Evolutionary conservation across 495 filamentous ascomycete genomes (phyloP).

Genomic region (Lineolata rhizophorae): DNA sequence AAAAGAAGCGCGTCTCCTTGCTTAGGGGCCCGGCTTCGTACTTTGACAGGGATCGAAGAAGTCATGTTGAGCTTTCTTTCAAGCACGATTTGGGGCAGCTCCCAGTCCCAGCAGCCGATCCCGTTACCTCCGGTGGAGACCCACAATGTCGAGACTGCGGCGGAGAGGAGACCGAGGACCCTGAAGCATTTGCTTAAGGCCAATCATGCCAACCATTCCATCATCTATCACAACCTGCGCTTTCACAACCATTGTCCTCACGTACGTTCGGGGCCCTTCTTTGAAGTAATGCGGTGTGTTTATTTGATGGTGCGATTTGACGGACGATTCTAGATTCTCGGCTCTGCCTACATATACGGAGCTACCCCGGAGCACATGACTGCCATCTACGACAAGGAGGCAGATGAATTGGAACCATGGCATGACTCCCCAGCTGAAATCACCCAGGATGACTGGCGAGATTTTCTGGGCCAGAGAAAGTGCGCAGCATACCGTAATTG

Average conservation of each 20-base stretch:
- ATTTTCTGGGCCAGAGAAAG: conserved; percentile 50
- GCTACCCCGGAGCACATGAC: conserved; percentile 49
- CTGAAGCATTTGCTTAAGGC: conserved; percentile 75
- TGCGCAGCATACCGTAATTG: too few species aligned
- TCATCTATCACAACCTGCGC: conserved; percentile 52
- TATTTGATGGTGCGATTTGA: too few species aligned
- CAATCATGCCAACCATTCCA: conserved; percentile 77
- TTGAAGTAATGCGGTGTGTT: conserved; percentile 8
- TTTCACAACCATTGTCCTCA: conserved; percentile 84
- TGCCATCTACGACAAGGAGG: conserved; percentile 55
- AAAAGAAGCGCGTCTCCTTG: too few species aligned
- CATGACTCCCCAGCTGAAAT: conserved; percentile 65
- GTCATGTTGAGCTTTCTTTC: too few species aligned
- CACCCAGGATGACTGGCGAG: conserved; percentile 60
- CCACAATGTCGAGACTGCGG: conserved; percentile 55
- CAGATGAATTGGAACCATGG: conserved; percentile 59
- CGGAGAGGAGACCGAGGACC: conserved; percentile 57
- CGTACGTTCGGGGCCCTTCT: conserved; percentile 21
- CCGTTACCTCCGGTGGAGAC: conserved; percentile 49
- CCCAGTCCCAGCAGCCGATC: too few species aligned
- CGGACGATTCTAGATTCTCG: conserved; percentile 50
- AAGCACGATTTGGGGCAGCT: too few species aligned
- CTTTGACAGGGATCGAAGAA: too few species aligned
- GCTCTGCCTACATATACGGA: conserved; percentile 67
- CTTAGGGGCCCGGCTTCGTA: too few species aligned